A percentile compares a stretch with the other conserved stretches of the same genome.
These are phyloP conservation scores for Kuraishia hungarica DNA, from an alignment of 805 yeast genomes.

Conservation along the genomic window DNA sequence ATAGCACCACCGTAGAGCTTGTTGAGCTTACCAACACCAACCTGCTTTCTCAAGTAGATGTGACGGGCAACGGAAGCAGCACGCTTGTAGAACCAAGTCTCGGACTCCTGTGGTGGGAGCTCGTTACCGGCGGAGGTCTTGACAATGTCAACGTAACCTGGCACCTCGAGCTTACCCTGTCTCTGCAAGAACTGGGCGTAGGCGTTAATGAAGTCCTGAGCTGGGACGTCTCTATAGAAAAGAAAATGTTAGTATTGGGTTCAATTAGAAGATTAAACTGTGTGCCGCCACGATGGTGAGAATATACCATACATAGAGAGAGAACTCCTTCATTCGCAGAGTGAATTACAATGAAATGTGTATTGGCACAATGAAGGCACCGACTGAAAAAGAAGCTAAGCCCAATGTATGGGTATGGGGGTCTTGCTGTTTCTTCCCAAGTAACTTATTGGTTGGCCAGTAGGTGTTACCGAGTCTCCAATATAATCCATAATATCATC, in stretches of 20 bases:
- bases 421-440: too few species aligned
- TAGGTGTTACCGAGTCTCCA: too few species aligned
- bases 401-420: too few species aligned
- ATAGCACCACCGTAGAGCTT: slow-evolving; percentile 98
- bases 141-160: slow-evolving; percentile 99
- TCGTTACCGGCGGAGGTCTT: slow-evolving; percentile 99
- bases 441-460: too few species aligned
- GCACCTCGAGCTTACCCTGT: slow-evolving; percentile 99
- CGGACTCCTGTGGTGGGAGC: slow-evolving; percentile 99
- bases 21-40: slow-evolving; percentile 99
- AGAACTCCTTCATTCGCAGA: neutral
- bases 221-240: slow-evolving; percentile 93
- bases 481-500: too few species aligned
- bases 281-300: neutral
- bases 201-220: slow-evolving; percentile 99
- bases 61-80: slow-evolving; percentile 99
- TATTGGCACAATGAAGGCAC: too few species aligned
- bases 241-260: slow-evolving; percentile 7
- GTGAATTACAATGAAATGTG: too few species aligned
- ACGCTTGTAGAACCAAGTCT: slow-evolving; percentile 99
- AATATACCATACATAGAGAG: neutral
- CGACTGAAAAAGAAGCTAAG: too few species aligned
- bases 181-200: slow-evolving; percentile 99
- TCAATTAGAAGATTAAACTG: too few species aligned
- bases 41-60: slow-evolving; percentile 98